Percentiles rank a stretch among this genome's conserved stretches.
Evolutionary conservation across 768 basidiomycete species (phyloP).

Genomic region (Podaxis mareebaensis): DNA sequence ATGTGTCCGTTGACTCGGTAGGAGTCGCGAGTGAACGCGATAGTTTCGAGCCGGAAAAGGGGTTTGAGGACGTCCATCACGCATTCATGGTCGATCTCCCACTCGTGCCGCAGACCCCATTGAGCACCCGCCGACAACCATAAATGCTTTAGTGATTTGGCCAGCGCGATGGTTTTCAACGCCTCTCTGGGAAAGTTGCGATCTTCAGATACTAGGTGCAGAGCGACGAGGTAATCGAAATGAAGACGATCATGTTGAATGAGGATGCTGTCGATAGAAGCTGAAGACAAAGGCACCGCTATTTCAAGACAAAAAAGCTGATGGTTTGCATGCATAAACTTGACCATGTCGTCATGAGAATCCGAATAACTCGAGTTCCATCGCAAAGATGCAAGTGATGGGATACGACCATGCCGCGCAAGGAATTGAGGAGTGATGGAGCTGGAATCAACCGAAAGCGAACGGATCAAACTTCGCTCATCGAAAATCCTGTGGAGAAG

Average conservation of each 20-base stretch:
- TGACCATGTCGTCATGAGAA: conserved; percentile 19
- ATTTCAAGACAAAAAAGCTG: conserved; percentile 28
- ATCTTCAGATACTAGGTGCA: conserved; percentile 26
- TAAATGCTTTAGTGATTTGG: conserved; percentile 24
- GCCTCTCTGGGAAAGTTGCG: conserved; percentile 21
- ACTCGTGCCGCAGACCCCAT: conserved; percentile 24
- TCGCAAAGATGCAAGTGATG: conserved; percentile 24
- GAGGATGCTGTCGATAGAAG: conserved; percentile 21
- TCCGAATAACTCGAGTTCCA: conserved; percentile 17
- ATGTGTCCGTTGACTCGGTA: conserved; percentile 26
- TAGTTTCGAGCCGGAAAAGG: conserved; percentile 23
- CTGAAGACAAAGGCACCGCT: conserved; percentile 13
- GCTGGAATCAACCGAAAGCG: conserved; percentile 18
- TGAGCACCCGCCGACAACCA: conserved; percentile 31
- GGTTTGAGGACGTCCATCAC: conserved; percentile 22
- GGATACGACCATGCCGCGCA: conserved; percentile 22
- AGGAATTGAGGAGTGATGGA: conserved; percentile 3
- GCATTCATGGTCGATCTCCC: conserved; percentile 26
- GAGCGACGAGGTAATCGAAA: conserved; percentile 25
- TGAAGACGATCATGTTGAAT: neutral
- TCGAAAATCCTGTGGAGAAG: conserved; percentile 18
- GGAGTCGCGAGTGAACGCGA: conserved; percentile 32
- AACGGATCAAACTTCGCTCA: conserved; percentile 2
- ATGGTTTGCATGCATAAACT: conserved; percentile 26
- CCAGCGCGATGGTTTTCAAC: conserved; percentile 21